phyloP scores from a whole-genome alignment of 1,139 yeast genomes.

The Geotrichum europaeum region DNA sequence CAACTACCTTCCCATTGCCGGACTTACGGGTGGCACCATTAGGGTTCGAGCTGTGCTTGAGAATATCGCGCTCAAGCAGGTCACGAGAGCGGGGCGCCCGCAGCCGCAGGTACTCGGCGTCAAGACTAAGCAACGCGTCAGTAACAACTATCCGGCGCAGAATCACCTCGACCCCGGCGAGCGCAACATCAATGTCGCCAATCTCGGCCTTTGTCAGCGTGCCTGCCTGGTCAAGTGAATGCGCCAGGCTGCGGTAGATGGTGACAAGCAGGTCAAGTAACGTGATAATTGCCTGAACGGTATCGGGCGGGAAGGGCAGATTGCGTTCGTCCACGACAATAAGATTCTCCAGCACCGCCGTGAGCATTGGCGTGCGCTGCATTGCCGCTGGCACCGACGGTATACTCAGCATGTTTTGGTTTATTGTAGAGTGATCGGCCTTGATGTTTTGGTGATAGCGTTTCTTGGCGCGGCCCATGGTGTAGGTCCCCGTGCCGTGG shows the following conservation, averaged over 20 bases:
- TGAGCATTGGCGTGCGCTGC: neutral
- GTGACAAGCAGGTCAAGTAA: slow-evolving; percentile 10
- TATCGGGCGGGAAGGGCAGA: slow-evolving; percentile 12
- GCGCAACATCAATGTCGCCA: slow-evolving; percentile 7
- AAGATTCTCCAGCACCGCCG: slow-evolving; percentile 1
- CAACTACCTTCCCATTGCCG: neutral
- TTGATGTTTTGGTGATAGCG: slow-evolving; percentile 3
- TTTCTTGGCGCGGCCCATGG: slow-evolving; percentile 7
- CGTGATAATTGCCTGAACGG: slow-evolving; percentile 10
- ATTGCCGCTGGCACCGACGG: slow-evolving; percentile 6
- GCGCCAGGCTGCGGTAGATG: slow-evolving; percentile 9
- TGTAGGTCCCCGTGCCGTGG: slow-evolving; percentile 10
- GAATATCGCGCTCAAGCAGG: slow-evolving; percentile 9
- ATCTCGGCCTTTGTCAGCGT: slow-evolving; percentile 2
- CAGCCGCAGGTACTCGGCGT: slow-evolving; percentile 5
- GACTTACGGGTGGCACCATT: neutral
- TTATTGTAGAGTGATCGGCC: slow-evolving; percentile 9
- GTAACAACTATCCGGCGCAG: slow-evolving; percentile 6
- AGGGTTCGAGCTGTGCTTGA: neutral
- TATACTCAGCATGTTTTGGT: slow-evolving; percentile 7
- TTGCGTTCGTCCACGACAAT: slow-evolving; percentile 9
- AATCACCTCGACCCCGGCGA: slow-evolving; percentile 10
- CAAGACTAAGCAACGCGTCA: slow-evolving; percentile 6
- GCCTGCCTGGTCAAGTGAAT: neutral
- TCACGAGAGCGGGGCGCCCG: slow-evolving; percentile 5